phyloP scores from a whole-genome alignment of 176 grass and related monocot species.

The Panicum miliaceum region DNA sequence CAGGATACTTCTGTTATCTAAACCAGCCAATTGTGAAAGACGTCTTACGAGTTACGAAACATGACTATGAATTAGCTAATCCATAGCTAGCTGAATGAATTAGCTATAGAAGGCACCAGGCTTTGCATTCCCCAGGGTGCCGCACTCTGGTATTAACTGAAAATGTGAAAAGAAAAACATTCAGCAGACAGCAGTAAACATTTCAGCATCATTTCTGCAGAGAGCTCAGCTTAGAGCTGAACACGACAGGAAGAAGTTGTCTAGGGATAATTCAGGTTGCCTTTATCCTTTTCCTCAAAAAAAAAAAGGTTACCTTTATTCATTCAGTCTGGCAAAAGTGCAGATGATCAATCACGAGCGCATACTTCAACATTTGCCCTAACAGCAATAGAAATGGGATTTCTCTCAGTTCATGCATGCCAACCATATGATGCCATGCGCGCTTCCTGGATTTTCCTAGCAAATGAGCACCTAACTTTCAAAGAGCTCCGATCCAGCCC shows the following conservation, averaged over 20 bases:
- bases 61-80: too few species aligned
- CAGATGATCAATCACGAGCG: constrained; percentile 4
- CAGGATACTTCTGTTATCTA: neutral
- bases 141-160: too few species aligned
- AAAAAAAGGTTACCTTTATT: too few species aligned
- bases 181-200: neutral
- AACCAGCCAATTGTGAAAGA: neutral
- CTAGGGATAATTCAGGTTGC: neutral
- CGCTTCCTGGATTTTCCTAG: neutral
- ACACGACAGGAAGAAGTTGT: neutral
- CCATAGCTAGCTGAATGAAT: neutral
- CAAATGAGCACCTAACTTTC: neutral
- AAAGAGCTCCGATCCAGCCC: neutral
- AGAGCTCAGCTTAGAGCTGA: neutral
- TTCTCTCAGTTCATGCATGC: constrained; percentile 10
- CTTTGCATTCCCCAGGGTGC: too few species aligned
- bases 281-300: too few species aligned
- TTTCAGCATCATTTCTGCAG: neutral
- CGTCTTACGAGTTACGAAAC: neutral
- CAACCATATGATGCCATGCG: neutral
- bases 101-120: too few species aligned
- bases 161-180: neutral
- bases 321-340: neutral
- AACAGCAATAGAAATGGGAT: neutral
- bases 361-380: neutral